Base-by-base conservation (phyloP, 2,329 filamentous ascomycete genomes). In the Setomelanomma holmii region DNA sequence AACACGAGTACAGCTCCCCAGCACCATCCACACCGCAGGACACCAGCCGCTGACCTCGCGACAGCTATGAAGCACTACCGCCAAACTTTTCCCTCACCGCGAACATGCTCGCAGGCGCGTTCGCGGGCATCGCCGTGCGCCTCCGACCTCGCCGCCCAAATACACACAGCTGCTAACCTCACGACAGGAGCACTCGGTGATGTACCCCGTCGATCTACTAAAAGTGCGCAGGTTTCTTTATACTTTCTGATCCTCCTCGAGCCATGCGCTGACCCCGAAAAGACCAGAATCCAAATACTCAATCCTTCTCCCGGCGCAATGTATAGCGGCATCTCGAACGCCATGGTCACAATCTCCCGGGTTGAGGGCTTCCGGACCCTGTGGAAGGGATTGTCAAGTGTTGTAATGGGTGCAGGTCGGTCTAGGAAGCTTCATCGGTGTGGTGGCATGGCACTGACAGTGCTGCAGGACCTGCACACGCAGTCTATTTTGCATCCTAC, bases 271-370 rank as follows among this genome's bases (percentile, higher is more conserved):
- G 58, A 70, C 58, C 30, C 21, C 24, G 36, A 27, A 30, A 71
- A 98, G 95, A 99, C 95, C 39, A 90, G 95, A 75, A 97, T 98
- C 93, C 95, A 99, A 82, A 89, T 99, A 67, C 81, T 98, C 75
- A 93, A 92, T 73, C 90, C 93, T 16, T 88, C 86, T 30, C 85
- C 89, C 20, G 87, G 88, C 51, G 88, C 90, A 27, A 87, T 93
- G 61, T 96, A 96, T 78, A 90, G 88, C 57, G 93, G 95, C 57
- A 88, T 99, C 69, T 88, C 95, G 58, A 92, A 96, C 75, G 93
- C 93, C 55, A 93, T 95, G 51, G 89, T 93, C 69, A 92, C 92
- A 61, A 98, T 99, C 76, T 93, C 93, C 42, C 87, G 88, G 60
- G 88, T 89, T 49, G 95, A 99, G 76, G 95, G 95, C 35, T 84